Percentiles rank a stretch among this genome's conserved stretches.
These are phyloP conservation scores for Xylaria grammica DNA, from an alignment of 495 filamentous ascomycete genomes.

Conservation along the genomic window DNA sequence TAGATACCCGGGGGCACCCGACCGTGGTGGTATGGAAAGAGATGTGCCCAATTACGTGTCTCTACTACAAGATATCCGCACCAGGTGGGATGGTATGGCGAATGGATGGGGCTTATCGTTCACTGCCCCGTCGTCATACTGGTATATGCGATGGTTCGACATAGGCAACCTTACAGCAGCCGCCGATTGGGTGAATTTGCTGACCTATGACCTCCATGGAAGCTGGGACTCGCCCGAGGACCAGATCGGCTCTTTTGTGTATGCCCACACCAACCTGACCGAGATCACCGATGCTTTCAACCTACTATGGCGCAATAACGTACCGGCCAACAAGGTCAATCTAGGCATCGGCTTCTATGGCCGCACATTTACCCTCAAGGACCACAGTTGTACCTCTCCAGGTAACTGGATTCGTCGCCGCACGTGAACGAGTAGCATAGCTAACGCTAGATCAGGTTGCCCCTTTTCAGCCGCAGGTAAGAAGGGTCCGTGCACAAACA, in stretches of 20 bases:
- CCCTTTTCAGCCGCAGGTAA: constrained; percentile 29
- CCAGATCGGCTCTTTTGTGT: too few relatives aligned
- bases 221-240: too few relatives aligned
- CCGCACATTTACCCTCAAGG: constrained; percentile 36
- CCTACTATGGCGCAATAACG: constrained; percentile 56
- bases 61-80: neutral
- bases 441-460: constrained; percentile 34
- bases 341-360: constrained; percentile 62
- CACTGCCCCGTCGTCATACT: neutral
- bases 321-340: constrained; percentile 47
- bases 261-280: constrained; percentile 59
- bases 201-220: constrained; percentile 40
- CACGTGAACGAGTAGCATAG: too few relatives aligned
- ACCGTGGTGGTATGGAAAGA: neutral
- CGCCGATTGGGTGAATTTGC: constrained; percentile 1
- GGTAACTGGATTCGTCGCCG: too few relatives aligned
- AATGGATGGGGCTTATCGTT: neutral
- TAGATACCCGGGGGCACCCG: neutral
- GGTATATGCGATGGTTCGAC: neutral
- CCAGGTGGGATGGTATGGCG: neutral
- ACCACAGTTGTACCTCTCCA: constrained; percentile 29
- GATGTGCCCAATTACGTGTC: neutral
- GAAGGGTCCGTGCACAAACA: constrained; percentile 37
- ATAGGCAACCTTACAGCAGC: neutral
- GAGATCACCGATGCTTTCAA: constrained; percentile 55